Conservation (phyloP, 768 basidiomycete genomes). For the Lactarius tabidus region DNA sequence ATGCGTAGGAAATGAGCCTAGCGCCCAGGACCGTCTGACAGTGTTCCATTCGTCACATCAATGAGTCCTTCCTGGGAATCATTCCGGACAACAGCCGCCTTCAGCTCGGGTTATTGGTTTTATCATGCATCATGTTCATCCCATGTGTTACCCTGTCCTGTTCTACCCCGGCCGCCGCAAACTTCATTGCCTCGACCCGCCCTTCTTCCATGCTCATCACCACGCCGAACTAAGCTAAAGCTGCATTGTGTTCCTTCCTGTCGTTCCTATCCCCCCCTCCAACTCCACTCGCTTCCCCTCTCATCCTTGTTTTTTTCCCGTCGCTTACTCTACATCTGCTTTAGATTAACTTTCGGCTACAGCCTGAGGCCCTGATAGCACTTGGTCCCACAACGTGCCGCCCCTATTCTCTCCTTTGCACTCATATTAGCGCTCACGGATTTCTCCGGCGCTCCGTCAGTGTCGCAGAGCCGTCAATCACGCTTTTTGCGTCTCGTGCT, state of each 20-base stretch:
- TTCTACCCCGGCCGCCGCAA: neutral
- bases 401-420: neutral
- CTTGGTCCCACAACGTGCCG: neutral
- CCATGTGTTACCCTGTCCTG: neutral
- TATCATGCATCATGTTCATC: neutral
- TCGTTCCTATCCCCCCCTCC: too few relatives aligned
- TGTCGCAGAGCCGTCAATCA: conserved; percentile 8
- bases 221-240: neutral
- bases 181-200: neutral
- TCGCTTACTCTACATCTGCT: neutral
- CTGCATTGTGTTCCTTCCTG: neutral
- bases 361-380: too few relatives aligned
- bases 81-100: neutral
- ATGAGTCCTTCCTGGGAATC: neutral
- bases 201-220: too few relatives aligned
- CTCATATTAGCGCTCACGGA: neutral
- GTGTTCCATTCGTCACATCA: neutral
- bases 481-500: neutral
- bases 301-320: neutral
- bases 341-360: neutral
- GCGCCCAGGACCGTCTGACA: neutral
- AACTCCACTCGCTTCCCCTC: neutral
- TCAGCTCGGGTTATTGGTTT: neutral
- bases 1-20: neutral
- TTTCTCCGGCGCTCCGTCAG: conserved; percentile 14